phyloP scores from a whole-genome alignment of 768 basidiomycete species.

The Tricholoma flavovirens region DNA sequence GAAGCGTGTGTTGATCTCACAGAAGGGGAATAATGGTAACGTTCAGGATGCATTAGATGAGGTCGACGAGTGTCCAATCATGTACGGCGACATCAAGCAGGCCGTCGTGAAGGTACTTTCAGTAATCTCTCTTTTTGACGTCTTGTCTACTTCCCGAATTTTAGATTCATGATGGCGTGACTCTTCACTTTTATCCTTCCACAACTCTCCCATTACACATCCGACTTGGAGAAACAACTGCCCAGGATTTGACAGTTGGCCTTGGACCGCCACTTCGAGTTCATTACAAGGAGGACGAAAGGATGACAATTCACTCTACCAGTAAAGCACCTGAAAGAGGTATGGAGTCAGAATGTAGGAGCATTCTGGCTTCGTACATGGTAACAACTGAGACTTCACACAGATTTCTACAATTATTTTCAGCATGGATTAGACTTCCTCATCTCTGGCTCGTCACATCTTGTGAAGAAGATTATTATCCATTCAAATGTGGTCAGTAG shows the following conservation, averaged over 20 bases:
- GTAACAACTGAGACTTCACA: slow-evolving; percentile 2
- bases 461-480: slow-evolving; percentile 78
- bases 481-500: slow-evolving; percentile 79
- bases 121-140: not conserved
- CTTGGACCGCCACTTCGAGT: slow-evolving; percentile 72
- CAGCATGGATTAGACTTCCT: slow-evolving; percentile 88
- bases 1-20: slow-evolving; percentile 65
- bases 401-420: slow-evolving; percentile 93
- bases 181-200: slow-evolving; percentile 60
- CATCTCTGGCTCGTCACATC: slow-evolving; percentile 62
- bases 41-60: slow-evolving; percentile 70
- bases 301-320: slow-evolving; percentile 78
- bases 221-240: slow-evolving; percentile 67
- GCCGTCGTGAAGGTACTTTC: slow-evolving; percentile 60
- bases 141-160: not conserved
- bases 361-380: not conserved
- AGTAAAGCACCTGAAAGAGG: slow-evolving; percentile 38
- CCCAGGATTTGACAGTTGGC: slow-evolving; percentile 75
- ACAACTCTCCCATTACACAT: slow-evolving; percentile 49
- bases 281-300: slow-evolving; percentile 85
- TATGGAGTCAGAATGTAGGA: slow-evolving; percentile 44
- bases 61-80: slow-evolving; percentile 54
- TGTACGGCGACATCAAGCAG: slow-evolving; percentile 66
- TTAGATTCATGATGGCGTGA: slow-evolving; percentile 71
- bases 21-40: slow-evolving; percentile 54